A percentile compares a stretch with the other conserved stretches of the same genome.
Evolutionary conservation across 345 rosid genomes (phyloP).

Genomic region (Cardamine resedifolia): DNA sequence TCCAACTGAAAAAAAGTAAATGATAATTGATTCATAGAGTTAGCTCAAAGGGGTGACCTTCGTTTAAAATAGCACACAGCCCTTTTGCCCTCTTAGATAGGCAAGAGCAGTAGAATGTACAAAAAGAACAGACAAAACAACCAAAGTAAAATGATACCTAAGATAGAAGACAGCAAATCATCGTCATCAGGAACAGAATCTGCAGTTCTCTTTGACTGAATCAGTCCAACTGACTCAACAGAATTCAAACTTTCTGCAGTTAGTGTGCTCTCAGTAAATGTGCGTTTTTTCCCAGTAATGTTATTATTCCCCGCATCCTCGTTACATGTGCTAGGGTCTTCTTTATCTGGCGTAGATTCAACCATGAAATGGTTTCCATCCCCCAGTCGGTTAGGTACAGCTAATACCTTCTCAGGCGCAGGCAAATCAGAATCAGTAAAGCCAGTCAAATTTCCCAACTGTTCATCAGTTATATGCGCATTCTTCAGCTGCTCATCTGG

Average conservation of each 20-base stretch:
- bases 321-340: conserved; percentile 42
- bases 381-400: conserved; percentile 48
- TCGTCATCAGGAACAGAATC: conserved; percentile 91
- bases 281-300: conserved; percentile 71
- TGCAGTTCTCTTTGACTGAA: conserved; percentile 53
- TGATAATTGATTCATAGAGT: conserved; percentile 1
- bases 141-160: conserved; percentile 54
- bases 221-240: conserved; percentile 64
- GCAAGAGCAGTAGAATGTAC: conserved; percentile 12
- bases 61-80: background rate
- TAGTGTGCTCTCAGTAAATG: conserved; percentile 68
- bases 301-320: conserved; percentile 43
- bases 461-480: conserved; percentile 41
- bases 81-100: background rate
- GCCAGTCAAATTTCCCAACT: conserved; percentile 40
- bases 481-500: conserved; percentile 42
- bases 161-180: conserved; percentile 88
- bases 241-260: conserved; percentile 67
- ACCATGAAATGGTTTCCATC: conserved; percentile 51
- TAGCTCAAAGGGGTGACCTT: conserved; percentile 8
- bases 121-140: background rate
- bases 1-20: conserved; percentile 58
- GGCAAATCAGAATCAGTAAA: conserved; percentile 50
- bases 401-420: conserved; percentile 78
- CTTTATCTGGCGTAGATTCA: conserved; percentile 68